These are phyloP conservation scores for Dendrostoma leiphaemia DNA, from an alignment of 2,329 filamentous ascomycete species.

Conservation along the genomic window DNA sequence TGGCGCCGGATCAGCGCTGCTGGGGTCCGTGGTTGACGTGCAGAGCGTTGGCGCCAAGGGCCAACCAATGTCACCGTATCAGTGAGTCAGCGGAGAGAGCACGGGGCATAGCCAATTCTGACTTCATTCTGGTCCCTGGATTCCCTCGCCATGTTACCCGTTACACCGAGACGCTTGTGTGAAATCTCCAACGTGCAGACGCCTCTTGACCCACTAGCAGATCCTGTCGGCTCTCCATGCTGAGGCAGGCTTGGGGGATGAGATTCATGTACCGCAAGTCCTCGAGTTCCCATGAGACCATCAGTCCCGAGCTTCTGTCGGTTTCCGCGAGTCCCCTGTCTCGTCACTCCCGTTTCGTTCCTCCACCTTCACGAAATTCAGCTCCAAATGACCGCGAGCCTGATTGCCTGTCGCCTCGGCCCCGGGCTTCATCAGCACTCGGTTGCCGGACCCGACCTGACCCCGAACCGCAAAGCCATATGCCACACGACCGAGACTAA, in stretches of 20 bases:
- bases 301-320: too few relatives aligned
- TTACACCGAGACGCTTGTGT: too few relatives aligned
- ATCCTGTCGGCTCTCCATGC: too few relatives aligned
- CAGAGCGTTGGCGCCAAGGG: too few relatives aligned
- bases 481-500: background rate
- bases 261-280: too few relatives aligned
- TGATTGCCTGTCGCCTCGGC: background rate
- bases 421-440: background rate
- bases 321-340: too few relatives aligned
- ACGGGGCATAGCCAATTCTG: constrained; percentile 1
- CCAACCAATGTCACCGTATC: background rate
- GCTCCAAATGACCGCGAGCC: background rate
- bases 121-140: constrained; percentile 3
- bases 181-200: too few relatives aligned
- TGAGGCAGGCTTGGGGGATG: too few relatives aligned
- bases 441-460: background rate
- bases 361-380: background rate
- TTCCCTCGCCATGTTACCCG: too few relatives aligned
- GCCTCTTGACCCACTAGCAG: too few relatives aligned
- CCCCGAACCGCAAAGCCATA: background rate
- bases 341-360: background rate
- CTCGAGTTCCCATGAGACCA: too few relatives aligned
- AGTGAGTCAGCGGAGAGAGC: constrained; percentile 2
- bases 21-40: background rate
- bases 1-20: background rate